A percentile compares a stretch with the other conserved stretches of the same genome.
These are phyloP conservation scores for Colletotrichum lupini DNA, from an alignment of 2,329 filamentous ascomycete species.

Conservation along the genomic window DNA sequence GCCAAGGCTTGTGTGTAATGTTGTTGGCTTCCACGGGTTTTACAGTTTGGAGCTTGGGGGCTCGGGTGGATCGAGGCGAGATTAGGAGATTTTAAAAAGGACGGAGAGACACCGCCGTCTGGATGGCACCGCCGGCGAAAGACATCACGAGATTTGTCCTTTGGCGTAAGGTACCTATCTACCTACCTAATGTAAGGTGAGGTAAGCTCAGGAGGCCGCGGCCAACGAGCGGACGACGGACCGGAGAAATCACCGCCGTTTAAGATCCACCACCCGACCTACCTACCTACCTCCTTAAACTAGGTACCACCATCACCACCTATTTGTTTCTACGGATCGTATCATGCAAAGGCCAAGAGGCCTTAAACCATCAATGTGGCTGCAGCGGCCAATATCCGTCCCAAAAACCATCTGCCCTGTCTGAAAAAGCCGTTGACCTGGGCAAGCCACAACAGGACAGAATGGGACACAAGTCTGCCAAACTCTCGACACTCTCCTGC, in stretches of 20 bases:
- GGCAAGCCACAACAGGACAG: neutral
- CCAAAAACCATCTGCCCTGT: neutral
- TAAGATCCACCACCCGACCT: neutral
- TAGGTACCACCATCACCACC: too few relatives aligned
- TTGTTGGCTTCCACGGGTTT: neutral
- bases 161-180: too few relatives aligned
- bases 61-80: neutral
- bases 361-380: neutral
- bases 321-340: neutral
- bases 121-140: neutral
- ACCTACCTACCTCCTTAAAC: neutral
- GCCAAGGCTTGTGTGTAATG: slow-evolving; percentile 3
- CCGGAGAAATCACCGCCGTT: slow-evolving; percentile 1
- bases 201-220: neutral
- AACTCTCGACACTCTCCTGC: neutral
- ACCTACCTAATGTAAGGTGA: too few relatives aligned
- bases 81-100: neutral
- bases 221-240: slow-evolving; percentile 19
- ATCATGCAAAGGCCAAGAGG: neutral
- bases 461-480: neutral
- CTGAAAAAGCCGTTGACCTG: neutral
- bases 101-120: neutral
- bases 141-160: neutral
- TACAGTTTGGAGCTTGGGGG: neutral
- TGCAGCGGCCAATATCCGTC: slow-evolving; percentile 21